These are phyloP conservation scores for Colletotrichum sp. DNA, from an alignment of 2,329 filamentous ascomycete genomes.

Conservation along the genomic window DNA sequence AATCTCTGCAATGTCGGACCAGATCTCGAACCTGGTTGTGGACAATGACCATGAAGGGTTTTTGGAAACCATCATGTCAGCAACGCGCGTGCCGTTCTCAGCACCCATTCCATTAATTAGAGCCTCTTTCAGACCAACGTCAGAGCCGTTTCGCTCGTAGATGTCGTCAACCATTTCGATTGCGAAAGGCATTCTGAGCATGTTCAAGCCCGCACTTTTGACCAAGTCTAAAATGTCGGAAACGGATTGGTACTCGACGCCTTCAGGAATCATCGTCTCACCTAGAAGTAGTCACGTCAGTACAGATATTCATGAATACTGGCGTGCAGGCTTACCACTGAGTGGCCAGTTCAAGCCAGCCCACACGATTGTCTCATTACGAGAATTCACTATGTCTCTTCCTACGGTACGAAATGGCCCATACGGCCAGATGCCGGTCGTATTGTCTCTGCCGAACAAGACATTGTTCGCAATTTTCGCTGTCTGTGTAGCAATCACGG, in stretches of 20 bases:
- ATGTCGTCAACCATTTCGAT: background rate
- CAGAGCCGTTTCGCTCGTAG: background rate
- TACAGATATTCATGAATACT: background rate
- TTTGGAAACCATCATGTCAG: background rate
- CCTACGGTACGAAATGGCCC: background rate
- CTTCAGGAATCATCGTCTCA: background rate
- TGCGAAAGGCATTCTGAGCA: background rate
- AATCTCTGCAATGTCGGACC: background rate
- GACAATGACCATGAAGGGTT: background rate
- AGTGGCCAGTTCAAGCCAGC: background rate
- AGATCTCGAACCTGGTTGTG: background rate
- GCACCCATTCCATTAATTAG: background rate
- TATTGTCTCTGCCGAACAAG: background rate
- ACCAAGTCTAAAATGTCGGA: background rate
- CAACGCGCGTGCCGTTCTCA: background rate
- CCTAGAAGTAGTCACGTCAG: background rate
- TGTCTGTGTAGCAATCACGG: background rate
- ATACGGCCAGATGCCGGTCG: background rate
- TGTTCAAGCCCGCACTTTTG: background rate
- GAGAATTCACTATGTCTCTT: background rate
- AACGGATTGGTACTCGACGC: background rate
- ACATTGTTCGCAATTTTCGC: background rate
- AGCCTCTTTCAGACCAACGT: background rate
- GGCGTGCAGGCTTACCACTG: background rate
- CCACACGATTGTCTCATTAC: background rate